phyloP scores from a whole-genome alignment of 2,329 filamentous ascomycete genomes.

The Aspergillus bombycis region DNA sequence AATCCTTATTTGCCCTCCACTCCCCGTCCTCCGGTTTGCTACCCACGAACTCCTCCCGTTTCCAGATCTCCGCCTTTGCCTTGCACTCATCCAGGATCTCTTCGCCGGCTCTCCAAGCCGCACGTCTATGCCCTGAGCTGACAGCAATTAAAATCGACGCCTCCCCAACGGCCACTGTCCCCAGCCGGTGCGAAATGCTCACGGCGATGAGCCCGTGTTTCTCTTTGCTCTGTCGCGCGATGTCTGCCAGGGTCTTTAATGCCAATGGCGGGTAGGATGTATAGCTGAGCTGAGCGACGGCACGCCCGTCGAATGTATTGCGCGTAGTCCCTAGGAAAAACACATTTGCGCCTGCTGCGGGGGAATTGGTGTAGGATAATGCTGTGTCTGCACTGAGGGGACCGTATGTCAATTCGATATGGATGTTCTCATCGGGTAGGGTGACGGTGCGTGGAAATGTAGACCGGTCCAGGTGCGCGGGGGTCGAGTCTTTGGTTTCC shows the following conservation, averaged over 20 bases:
- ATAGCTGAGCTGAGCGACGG: slow-evolving; percentile 50
- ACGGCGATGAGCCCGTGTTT: slow-evolving; percentile 70
- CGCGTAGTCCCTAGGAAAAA: slow-evolving; percentile 53
- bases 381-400: slow-evolving; percentile 40
- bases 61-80: slow-evolving; percentile 90
- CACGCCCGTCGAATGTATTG: slow-evolving; percentile 44
- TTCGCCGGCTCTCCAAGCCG: slow-evolving; percentile 86
- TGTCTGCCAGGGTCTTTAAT: slow-evolving; percentile 43
- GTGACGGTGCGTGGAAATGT: slow-evolving; percentile 45
- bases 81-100: slow-evolving; percentile 88
- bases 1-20: slow-evolving; percentile 88
- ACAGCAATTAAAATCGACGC: slow-evolving; percentile 92
- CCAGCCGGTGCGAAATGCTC: slow-evolving; percentile 81
- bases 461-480: slow-evolving; percentile 40
- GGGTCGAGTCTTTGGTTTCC: slow-evolving; percentile 13
- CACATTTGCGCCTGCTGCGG: slow-evolving; percentile 48
- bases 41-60: slow-evolving; percentile 83
- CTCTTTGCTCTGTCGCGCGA: slow-evolving; percentile 52
- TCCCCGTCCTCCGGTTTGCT: slow-evolving; percentile 57
- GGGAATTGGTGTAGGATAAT: slow-evolving; percentile 43
- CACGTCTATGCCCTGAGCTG: slow-evolving; percentile 77
- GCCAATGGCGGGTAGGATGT: slow-evolving; percentile 47
- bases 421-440: slow-evolving; percentile 38
- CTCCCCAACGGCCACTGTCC: slow-evolving; percentile 81
- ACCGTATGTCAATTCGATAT: slow-evolving; percentile 47